Percentiles rank a stretch among this genome's conserved stretches.
These are phyloP conservation scores for Lachnellula hyalina DNA, from an alignment of 2,329 filamentous ascomycete genomes.

Conservation along the genomic window DNA sequence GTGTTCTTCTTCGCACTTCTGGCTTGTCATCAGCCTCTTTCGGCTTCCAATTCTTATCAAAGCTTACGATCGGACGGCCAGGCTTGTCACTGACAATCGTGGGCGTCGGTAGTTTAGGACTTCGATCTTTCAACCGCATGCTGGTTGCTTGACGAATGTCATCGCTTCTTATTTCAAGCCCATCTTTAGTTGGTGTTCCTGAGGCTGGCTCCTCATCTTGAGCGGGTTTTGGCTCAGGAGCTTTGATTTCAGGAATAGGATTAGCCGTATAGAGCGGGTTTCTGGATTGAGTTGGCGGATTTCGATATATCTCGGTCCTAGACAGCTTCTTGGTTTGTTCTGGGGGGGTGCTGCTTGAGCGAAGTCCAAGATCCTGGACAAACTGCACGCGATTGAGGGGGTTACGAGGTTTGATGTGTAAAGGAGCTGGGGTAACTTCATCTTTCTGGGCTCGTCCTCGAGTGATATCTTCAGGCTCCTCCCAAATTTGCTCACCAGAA, in stretches of 20 bases:
- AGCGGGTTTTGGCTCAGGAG: conserved; percentile 18
- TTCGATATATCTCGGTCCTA: conserved; percentile 72
- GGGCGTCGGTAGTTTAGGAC: conserved; percentile 79
- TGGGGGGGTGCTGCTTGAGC: conserved; percentile 39
- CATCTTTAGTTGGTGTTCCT: conserved; percentile 53
- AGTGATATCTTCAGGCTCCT: conserved; percentile 60
- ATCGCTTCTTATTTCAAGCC: conserved; percentile 75
- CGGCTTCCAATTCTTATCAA: conserved; percentile 77
- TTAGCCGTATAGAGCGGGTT: conserved; percentile 78
- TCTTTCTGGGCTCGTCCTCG: conserved; percentile 23
- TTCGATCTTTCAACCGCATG: conserved; percentile 82
- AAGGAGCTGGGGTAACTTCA: conserved; percentile 37
- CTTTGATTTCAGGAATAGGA: conserved; percentile 26
- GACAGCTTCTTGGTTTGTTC: conserved; percentile 36
- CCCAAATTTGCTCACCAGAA: conserved; percentile 78
- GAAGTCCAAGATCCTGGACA: conserved; percentile 34
- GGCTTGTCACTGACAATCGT: conserved; percentile 86
- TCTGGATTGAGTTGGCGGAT: conserved; percentile 75
- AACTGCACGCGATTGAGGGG: conserved; percentile 59
- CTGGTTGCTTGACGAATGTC: conserved; percentile 89
- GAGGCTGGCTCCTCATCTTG: conserved; percentile 10
- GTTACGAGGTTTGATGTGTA: conserved; percentile 59
- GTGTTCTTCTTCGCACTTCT: conserved; percentile 37
- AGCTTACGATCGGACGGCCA: conserved; percentile 94
- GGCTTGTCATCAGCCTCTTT: conserved; percentile 61